Evolutionary conservation across 73 alveolate genomes (phyloP), one percentile per base, ranked within the genome.

Genomic region (Durusdinium trenchii): DNA sequence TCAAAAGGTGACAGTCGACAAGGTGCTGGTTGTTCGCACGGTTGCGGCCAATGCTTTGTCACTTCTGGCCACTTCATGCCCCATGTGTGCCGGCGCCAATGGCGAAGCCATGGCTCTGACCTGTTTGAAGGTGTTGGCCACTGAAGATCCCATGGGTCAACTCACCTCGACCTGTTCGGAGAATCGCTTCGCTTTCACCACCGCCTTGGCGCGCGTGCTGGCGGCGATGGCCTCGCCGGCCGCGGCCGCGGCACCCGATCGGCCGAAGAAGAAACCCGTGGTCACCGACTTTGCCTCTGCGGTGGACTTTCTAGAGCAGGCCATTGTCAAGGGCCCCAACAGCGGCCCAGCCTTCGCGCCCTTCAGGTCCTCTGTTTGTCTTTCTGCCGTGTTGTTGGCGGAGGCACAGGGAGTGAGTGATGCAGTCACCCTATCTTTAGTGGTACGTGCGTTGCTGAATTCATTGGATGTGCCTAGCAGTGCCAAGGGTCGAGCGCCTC

Each of bases 161-260:
- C 92, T 93, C 38, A 71, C 50, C 69, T 73, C 91, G 45, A 81
- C 51, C 26, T 75, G 89, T 47, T 93, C 98, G 14, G 98, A 93
- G 79, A 73, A 71, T 81, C 98, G 98, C 82, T 93, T 73, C 28
- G 98, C 98, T 32, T 93, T 93, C 79, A 75, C 98, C 20, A 82
- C 45, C n/a, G 91, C 92, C 4, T 35, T 93, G 60, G 92, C 98
- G 51, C 47, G 50, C 54, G 98, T 93, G 38, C 62, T 93, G 47
- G 98, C 98, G 23, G 91, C 98, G 45, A 93, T 93, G 98, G 91
- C 62, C 51, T 73, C 84, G 42, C 98, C 98, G 45, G 84, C 84
- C 6, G 90, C 98, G 26, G 76, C 91, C 23, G 98, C 79, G 38
- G 79, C 91, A 30, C 91, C 61, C 42, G 91, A 81, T 38, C 57